Percentiles rank a stretch among this genome's conserved stretches.
phyloP scores from a whole-genome alignment of 129 eudicot genomes.

The Arctium lappa region DNA sequence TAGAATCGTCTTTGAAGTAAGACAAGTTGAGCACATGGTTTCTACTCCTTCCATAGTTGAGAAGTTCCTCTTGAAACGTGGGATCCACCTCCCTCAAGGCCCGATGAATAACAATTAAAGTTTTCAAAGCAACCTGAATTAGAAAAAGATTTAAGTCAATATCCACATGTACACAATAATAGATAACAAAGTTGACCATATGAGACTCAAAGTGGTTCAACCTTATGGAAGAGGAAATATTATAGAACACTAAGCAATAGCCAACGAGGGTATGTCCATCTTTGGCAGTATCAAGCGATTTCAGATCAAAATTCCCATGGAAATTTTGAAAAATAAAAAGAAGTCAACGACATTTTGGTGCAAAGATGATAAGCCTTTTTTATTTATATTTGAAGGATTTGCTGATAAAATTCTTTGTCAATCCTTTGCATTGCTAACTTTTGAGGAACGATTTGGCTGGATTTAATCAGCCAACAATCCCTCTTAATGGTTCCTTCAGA shows the following conservation, averaged over 20 bases:
- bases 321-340: not conserved
- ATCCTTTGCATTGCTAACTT: not conserved
- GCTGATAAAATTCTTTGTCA: not conserved
- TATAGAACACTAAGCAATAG: not conserved
- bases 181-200: slow-evolving; percentile 9
- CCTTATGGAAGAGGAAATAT: not conserved
- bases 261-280: not conserved
- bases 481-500: not conserved
- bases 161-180: slow-evolving; percentile 5
- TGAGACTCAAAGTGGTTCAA: slow-evolving; percentile 4
- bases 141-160: slow-evolving; percentile 11
- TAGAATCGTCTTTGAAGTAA: slow-evolving; percentile 75
- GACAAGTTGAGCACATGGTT: slow-evolving; percentile 60
- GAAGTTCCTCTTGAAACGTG: slow-evolving; percentile 59
- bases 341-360: not conserved
- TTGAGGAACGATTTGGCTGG: not conserved
- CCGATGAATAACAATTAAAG: slow-evolving; percentile 73
- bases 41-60: slow-evolving; percentile 42
- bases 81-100: slow-evolving; percentile 72
- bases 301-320: not conserved
- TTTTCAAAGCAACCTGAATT: slow-evolving; percentile 74
- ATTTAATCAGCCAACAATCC: not conserved
- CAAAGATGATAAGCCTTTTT: not conserved
- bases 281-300: not conserved
- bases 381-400: too few species aligned